Base-by-base conservation (phyloP, 176 grass and related monocot species). In the Aegilops tauschii region DNA sequence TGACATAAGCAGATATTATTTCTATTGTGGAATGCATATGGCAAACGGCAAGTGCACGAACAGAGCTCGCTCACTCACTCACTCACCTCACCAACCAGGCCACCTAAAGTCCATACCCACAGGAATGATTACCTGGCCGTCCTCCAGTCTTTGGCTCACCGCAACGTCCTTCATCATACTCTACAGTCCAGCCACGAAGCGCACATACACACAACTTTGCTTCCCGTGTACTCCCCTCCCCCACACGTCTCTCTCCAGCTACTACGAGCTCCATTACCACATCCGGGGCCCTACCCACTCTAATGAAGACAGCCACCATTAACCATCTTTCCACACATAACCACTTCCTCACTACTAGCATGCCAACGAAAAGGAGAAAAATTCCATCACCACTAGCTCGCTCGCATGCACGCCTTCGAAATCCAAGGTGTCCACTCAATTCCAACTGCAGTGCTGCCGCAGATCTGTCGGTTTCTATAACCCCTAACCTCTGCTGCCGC, bases 171-270 rank as follows among this genome's bases (percentile, higher is more conserved):
- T 36, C 89, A 83, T 91, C 47, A 80, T 18, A 54, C 50, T 54
- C 50, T 54, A 54, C 16, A 54, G 16, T 54, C 50, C 0, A 54
- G 50, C 50, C 50, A 54, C 5, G 50, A 54, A 18, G 5, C 5
- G 16, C 50, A 54, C 50, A 54, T 18, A 54, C 50, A 54, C 50
- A 21, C 71, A 29, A 12, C 85, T 91, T 91, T 85, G 86, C 90
- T 91, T 91, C 63, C 82, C 90, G 88, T 91, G 63, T 88, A 91
- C 90, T 91, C 86, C 59, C 82, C 68, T 83, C 70, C 45, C 49
- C 39, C 17, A 1, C 69, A 44, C 35, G 17, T 30, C 6, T 52
- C 5, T 70, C 6, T 61, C 31, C 3, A 2, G 3, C 29, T 21
- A 4, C 86, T 20, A 78, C 66, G 54, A 50, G 23, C 65, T 44